Conservation (phyloP, 2,329 filamentous ascomycete genomes). For the Sporothrix phasma region DNA sequence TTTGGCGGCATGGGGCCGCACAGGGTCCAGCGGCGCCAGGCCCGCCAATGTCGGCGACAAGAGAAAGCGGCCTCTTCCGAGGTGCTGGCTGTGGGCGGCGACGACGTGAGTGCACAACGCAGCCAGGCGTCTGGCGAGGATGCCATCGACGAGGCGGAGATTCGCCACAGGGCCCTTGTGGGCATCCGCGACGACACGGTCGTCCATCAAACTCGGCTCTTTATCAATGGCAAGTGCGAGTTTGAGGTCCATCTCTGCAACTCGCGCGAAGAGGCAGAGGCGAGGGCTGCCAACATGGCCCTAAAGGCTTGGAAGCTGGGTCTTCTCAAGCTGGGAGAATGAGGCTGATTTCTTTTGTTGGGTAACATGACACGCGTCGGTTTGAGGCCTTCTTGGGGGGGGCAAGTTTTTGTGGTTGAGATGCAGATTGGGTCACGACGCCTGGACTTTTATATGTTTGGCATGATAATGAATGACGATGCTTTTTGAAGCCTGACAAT, state of each 20-base stretch:
- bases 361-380: no score
- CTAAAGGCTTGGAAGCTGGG: conserved; percentile 25
- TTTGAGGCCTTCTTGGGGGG: no score
- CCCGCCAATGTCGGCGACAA: neutral
- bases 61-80: neutral
- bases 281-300: conserved; percentile 45
- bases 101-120: neutral
- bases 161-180: neutral
- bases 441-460: no score
- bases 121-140: no score
- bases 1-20: neutral
- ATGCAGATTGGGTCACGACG: no score
- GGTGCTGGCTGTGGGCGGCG: neutral
- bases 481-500: no score
- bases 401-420: no score
- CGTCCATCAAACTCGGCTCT: conserved; percentile 36
- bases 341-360: no score
- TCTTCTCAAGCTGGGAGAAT: neutral
- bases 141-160: neutral
- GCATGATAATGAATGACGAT: no score
- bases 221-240: conserved; percentile 38
- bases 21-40: neutral
- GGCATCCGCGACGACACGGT: neutral
- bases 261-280: conserved; percentile 42
- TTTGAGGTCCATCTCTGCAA: conserved; percentile 37